Evolutionary conservation across 1,139 yeast species (phyloP).

Genomic region (Candida sojae): DNA sequence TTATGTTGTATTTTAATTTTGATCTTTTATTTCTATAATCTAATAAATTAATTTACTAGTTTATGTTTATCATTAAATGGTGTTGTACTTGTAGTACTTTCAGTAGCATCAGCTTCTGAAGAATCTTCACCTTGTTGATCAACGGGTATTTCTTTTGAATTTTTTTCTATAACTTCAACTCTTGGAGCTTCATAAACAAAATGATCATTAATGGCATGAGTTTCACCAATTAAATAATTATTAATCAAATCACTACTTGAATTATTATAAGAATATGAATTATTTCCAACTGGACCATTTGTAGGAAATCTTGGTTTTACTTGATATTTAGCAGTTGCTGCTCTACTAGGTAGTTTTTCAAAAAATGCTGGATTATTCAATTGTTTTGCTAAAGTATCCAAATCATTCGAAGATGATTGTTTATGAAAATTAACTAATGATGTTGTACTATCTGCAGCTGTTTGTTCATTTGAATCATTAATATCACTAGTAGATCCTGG

Average conservation of each 20-base stretch:
- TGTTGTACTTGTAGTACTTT: neutral
- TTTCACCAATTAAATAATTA: constrained; percentile 20
- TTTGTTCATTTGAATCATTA: constrained; percentile 4
- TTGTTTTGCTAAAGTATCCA: constrained; percentile 46
- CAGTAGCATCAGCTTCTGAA: constrained; percentile 1
- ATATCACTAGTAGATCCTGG: constrained; percentile 2
- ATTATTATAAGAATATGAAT: constrained; percentile 16
- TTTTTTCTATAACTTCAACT: constrained; percentile 8
- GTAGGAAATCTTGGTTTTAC: constrained; percentile 14
- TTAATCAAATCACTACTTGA: constrained; percentile 26
- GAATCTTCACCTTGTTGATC: neutral
- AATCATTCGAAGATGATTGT: constrained; percentile 13
- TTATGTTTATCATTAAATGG: neutral
- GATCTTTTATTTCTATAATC: too few species aligned
- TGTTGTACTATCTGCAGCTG: constrained; percentile 4
- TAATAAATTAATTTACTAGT: neutral
- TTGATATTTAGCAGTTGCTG: constrained; percentile 22
- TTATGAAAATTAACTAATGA: constrained; percentile 11
- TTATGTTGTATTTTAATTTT: too few species aligned
- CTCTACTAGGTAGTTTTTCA: constrained; percentile 41
- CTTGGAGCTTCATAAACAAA: constrained; percentile 28
- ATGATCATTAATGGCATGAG: constrained; percentile 36
- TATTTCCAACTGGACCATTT: neutral
- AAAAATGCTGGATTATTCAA: constrained; percentile 37
- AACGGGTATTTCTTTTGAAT: neutral